phyloP scores from a whole-genome alignment of 2,329 filamentous ascomycete genomes.

The Colletotrichum liriopes region DNA sequence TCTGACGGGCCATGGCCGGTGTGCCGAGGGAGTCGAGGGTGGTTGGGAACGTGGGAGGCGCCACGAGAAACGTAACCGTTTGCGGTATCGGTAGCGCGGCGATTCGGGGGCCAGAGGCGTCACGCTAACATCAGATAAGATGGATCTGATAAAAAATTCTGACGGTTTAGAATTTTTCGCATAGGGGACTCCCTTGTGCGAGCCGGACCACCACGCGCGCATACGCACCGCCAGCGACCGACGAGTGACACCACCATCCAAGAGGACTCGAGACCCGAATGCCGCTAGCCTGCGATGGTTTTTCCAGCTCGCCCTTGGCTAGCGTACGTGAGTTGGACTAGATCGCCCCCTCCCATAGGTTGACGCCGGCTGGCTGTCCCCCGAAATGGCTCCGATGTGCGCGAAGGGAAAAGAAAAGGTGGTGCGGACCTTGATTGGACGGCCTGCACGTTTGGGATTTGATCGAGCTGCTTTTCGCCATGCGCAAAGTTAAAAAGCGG shows the following conservation, averaged over 20 bases:
- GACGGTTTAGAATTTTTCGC: neutral
- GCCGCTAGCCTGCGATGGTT: conserved; percentile 20
- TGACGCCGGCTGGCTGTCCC: neutral
- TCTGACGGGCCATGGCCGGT: conserved; percentile 11
- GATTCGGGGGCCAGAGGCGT: conserved; percentile 10
- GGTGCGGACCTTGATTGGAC: conserved; percentile 19
- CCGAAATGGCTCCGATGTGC: conserved; percentile 38
- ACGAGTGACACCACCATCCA: conserved; percentile 5
- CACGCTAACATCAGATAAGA: conserved; percentile 41
- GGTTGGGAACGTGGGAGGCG: conserved; percentile 17
- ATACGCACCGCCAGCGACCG: neutral
- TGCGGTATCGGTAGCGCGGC: conserved; percentile 33
- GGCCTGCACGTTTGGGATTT: neutral
- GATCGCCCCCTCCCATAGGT: neutral
- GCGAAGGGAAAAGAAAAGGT: neutral
- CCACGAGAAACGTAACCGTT: conserved; percentile 25
- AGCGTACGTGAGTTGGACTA: neutral
- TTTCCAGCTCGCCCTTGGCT: conserved; percentile 5
- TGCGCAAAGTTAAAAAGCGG: conserved; percentile 34
- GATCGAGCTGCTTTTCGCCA: conserved; percentile 8
- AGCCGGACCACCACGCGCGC: conserved; percentile 6
- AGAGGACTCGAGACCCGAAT: neutral
- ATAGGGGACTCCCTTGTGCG: neutral
- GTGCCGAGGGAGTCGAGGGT: conserved; percentile 3
- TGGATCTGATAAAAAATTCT: conserved; percentile 42